Conservation (phyloP, 192 early-diverging fungal species). For the Mortierella antarctica region DNA sequence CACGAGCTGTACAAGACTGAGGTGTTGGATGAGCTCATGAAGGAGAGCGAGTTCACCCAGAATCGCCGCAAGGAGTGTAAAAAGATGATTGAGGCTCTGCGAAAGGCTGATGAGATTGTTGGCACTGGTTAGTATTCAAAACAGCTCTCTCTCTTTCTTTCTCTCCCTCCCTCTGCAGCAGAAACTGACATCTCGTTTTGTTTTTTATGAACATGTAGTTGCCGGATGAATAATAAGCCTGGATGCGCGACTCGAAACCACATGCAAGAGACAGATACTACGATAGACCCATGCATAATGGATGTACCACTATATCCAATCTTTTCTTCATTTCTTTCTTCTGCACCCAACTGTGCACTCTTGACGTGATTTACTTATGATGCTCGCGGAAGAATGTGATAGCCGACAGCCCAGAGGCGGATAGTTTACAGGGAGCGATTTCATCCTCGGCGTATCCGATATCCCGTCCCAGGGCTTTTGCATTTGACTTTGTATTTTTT, state of each 20-base stretch:
- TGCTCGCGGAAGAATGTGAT: too few species aligned
- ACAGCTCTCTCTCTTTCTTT: background rate
- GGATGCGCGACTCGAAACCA: background rate
- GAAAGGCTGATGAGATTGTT: conserved; percentile 81
- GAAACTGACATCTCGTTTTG: background rate
- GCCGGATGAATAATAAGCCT: conserved; percentile 7
- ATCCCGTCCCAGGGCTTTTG: too few species aligned
- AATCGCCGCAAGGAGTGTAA: conserved; percentile 94
- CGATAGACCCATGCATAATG: background rate
- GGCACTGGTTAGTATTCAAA: conserved; percentile 24
- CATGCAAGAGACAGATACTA: background rate
- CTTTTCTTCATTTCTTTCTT: background rate
- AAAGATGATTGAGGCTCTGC: conserved; percentile 96
- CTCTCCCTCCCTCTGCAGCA: background rate
- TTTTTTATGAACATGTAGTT: conserved; percentile 4
- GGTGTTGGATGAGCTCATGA: conserved; percentile 91
- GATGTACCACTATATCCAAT: background rate
- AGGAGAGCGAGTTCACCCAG: conserved; percentile 95
- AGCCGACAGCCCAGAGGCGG: too few species aligned
- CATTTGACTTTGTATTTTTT: too few species aligned
- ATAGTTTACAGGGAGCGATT: too few species aligned
- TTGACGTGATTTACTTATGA: too few species aligned
- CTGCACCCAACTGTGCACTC: background rate
- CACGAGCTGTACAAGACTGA: conserved; percentile 97
- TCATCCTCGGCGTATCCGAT: too few species aligned